A percentile compares a stretch with the other conserved stretches of the same genome.
Evolutionary conservation across 108 stramenopile genomes (phyloP).

Genomic region (Pseudonitzschia pungens): DNA sequence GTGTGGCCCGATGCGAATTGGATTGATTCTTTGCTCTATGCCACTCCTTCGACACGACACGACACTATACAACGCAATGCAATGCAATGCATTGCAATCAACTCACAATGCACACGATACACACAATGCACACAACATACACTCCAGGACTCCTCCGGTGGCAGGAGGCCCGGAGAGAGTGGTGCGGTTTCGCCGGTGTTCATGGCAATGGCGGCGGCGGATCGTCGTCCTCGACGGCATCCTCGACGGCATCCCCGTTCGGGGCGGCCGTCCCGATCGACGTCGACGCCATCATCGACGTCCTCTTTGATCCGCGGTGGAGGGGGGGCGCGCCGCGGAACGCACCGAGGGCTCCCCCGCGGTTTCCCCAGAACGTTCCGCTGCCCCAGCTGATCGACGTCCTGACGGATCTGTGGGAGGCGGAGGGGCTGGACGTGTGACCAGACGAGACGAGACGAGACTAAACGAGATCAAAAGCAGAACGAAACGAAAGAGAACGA

Average conservation of each 20-base stretch:
- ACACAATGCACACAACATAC: too few species aligned
- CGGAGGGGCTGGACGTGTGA: conserved; percentile 75
- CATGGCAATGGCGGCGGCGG: neutral
- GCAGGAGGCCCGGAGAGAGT: conserved; percentile 49
- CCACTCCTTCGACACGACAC: too few species aligned
- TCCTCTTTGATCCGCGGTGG: conserved; percentile 71
- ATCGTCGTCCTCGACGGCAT: conserved; percentile 1
- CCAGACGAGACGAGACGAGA: too few species aligned
- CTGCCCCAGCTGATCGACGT: conserved; percentile 84
- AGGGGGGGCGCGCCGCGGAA: conserved; percentile 24
- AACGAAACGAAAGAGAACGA: too few species aligned
- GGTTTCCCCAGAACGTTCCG: conserved; percentile 68
- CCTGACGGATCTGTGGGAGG: conserved; percentile 82
- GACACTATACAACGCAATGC: too few species aligned
- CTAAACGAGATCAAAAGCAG: too few species aligned
- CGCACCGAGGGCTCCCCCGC: neutral
- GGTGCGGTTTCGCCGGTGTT: conserved; percentile 29
- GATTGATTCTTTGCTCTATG: too few species aligned
- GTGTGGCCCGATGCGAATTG: too few species aligned
- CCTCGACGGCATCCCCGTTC: conserved; percentile 10
- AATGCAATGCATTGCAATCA: too few species aligned
- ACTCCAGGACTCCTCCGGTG: conserved; percentile 47
- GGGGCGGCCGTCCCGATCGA: conserved; percentile 48
- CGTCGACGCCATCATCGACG: conserved; percentile 80
- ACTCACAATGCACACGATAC: too few species aligned